phyloP scores from a whole-genome alignment of 768 basidiomycete species.

The Russula brevipes region DNA sequence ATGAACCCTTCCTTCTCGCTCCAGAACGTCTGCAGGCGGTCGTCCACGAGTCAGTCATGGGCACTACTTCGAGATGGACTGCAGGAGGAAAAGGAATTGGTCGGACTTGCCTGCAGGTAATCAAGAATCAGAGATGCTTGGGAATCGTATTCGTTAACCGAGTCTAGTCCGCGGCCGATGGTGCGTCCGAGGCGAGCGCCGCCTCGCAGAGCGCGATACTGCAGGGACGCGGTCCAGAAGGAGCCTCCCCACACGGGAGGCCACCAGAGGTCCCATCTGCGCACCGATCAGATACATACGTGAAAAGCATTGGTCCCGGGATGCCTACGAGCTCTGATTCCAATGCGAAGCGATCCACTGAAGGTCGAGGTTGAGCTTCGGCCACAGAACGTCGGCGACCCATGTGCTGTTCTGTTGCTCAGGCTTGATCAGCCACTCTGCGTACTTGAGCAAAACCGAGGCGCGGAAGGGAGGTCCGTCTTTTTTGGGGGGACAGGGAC shows the following conservation, averaged over 20 bases:
- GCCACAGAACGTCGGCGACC: slow-evolving; percentile 17
- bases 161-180: slow-evolving; percentile 1
- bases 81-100: not conserved
- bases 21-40: slow-evolving; percentile 12
- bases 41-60: not conserved
- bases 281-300: not conserved
- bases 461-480: slow-evolving; percentile 17
- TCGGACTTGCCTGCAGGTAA: slow-evolving; percentile 17
- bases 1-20: slow-evolving; percentile 16
- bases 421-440: slow-evolving; percentile 10
- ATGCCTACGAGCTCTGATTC: slow-evolving; percentile 16
- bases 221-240: slow-evolving; percentile 18
- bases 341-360: slow-evolving; percentile 17
- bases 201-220: slow-evolving; percentile 14
- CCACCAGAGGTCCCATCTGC: slow-evolving; percentile 19
- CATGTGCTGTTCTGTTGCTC: slow-evolving; percentile 19
- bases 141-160: slow-evolving; percentile 7
- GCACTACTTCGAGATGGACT: not conserved
- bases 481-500: not conserved
- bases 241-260: slow-evolving; percentile 14
- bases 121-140: slow-evolving; percentile 15
- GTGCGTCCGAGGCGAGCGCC: slow-evolving; percentile 20
- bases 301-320: no score
- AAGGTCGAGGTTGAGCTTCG: slow-evolving; percentile 18
- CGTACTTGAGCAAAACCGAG: slow-evolving; percentile 12